Base-by-base conservation (phyloP, 192 early-diverging fungal species). In the Coemansia sp. region DNA sequence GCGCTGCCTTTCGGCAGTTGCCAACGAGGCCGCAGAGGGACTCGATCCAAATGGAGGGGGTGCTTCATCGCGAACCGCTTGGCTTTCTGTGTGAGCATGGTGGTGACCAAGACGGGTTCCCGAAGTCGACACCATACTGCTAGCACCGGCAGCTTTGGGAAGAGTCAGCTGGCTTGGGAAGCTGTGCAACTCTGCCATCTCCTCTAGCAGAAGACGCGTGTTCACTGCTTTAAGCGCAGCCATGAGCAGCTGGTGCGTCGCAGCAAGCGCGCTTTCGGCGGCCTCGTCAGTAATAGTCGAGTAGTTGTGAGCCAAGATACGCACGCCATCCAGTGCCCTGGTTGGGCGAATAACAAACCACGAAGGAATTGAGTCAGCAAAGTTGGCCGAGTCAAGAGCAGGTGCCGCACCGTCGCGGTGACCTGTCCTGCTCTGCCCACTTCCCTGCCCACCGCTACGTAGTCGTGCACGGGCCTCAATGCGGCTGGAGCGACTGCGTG, bases 281-380 rank as follows among this genome's bases (percentile, higher is more conserved):
- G 61, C 60, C 40, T 67, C 65, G 39, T 44, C 43, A 19, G 60
- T 60, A 26, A 75, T 57, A 3, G 44, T 37, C 15, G 72, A 75
- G 36, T 75, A 75, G 72, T 75, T 75, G 57, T 75, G 72, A 18
- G 72, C 60, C 44, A 75, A 49, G 19, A 75, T 57, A n/a, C 60
- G 72, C 48, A 75, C 72, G 33, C 65, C 72, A 20, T 75, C 72
- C 15, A 64, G 57, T 11, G 25, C 25, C 10, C 53, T 39, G 3
- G 60, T 68, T 4, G 65, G 72, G 53, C 60, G 63, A 34, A 75
- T 75, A 33, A 75, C 41, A 51, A 75, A 75, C 72, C 72, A 75
- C 20, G 72, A 67, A 25, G 72, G 72, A 41, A 60, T 60, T 9
- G 65, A 60, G 36, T 75, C 72, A 1, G 65, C 41, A 3, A 67